Base-by-base conservation (phyloP, 805 yeast genomes). In the Yarrowia sp. region DNA sequence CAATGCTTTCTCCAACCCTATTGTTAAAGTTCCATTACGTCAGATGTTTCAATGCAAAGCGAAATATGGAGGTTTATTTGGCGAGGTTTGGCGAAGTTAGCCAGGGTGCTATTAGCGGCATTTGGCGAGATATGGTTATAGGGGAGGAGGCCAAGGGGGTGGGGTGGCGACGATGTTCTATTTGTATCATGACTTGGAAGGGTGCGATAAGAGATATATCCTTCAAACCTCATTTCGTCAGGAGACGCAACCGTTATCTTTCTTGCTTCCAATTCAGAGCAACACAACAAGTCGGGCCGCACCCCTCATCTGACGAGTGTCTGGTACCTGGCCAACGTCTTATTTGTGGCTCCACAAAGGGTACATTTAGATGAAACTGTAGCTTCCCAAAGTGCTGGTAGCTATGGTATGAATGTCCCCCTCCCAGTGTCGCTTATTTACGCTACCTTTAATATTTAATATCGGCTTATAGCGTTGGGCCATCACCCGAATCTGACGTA, bases 41-140 rank as follows among this genome's bases (percentile, higher is more conserved):
- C 45, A 38, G 45, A 35, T 53, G n/a, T 40, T 15, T 36, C 36
- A n/a, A n/a, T n/a, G 40, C 14, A 9, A 52, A 52, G 42, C 35
- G 19, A 22, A 53, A 14, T 40, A 16, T 15, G 58, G 36, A 53
- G 59, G 59, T 15, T 40, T 53, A 10, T 52, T 52, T 52, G 32
- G 58, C 58, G 58, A 52, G 58, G 58, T 52, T 52, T 36, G 32
- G 42, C 32, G 32, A 52, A 8, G 59, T 26, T 26, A 26, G 32
- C 32, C 32, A 26, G 32, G 32, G 32, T 26, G 32, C 32, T 5
- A 19, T 26, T 36, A 50, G 40, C 15, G 56, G 41, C 41, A 35
- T n/a, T 36, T 52, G 12, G 8, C 45, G 32, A 26, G 4, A 26
- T 26, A 26, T 26, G 32, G 32, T 26, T 26, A 26, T 26, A 26